Conservation (phyloP, 202 grass and related monocot genomes). For the Brachypodium distachyon region DNA sequence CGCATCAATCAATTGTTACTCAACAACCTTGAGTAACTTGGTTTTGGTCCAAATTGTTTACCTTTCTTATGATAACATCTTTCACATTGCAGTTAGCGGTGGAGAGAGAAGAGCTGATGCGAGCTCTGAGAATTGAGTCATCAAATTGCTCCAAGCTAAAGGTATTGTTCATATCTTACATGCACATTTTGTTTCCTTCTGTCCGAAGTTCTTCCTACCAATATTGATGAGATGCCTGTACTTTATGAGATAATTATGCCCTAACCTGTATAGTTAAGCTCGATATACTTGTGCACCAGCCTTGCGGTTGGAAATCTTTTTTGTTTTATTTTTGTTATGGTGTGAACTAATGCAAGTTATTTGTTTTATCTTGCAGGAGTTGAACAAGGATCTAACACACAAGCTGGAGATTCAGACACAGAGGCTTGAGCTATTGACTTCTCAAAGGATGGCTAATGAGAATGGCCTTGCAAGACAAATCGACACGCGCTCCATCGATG, state of each 20-base stretch:
- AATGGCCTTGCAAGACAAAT: slow-evolving; percentile 50
- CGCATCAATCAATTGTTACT: not conserved
- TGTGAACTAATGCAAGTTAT: slow-evolving; percentile 14
- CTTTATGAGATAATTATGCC: not conserved
- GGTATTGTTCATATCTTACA: slow-evolving; percentile 41
- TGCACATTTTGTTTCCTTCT: not conserved
- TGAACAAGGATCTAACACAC: slow-evolving; percentile 85
- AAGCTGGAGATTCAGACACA: slow-evolving; percentile 94
- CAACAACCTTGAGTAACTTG: slow-evolving; percentile 1
- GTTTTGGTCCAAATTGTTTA: slow-evolving; percentile 3
- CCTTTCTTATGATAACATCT: not conserved
- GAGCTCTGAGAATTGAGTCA: slow-evolving; percentile 84
- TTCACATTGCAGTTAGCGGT: slow-evolving; percentile 73
- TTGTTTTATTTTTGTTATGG: slow-evolving; percentile 6
- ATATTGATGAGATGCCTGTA: slow-evolving; percentile 18
- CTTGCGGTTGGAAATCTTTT: not conserved
- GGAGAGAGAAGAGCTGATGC: slow-evolving; percentile 89
- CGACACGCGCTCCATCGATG: slow-evolving; percentile 46
- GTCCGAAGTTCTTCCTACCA: not conserved
- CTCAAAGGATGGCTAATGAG: slow-evolving; percentile 70
- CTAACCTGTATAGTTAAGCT: too few relatives aligned
- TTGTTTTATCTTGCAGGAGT: slow-evolving; percentile 47
- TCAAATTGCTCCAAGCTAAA: slow-evolving; percentile 98
- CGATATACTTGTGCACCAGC: not conserved
- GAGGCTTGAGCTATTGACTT: slow-evolving; percentile 72